These are phyloP conservation scores for Globisporangium polare DNA, from an alignment of 352 stramenopile genomes.

Conservation along the genomic window DNA sequence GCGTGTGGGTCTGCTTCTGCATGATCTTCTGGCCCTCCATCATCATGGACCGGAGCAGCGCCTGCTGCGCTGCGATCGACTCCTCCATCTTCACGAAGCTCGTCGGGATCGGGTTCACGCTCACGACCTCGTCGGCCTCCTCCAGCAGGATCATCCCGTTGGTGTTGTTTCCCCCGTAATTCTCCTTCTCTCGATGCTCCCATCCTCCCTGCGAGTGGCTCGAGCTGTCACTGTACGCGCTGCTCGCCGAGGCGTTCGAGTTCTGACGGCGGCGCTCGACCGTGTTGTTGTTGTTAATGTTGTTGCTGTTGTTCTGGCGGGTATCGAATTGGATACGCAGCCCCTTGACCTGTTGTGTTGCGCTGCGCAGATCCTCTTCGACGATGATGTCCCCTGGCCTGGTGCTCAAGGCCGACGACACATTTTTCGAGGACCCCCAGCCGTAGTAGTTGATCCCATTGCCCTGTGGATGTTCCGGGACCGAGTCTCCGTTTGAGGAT, in stretches of 20 bases:
- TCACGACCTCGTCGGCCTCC: constrained; percentile 33
- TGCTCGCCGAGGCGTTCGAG: constrained; percentile 36
- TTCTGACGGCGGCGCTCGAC: constrained; percentile 37
- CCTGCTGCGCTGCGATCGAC: constrained; percentile 70
- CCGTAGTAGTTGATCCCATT: constrained; percentile 40
- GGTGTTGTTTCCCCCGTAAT: background rate
- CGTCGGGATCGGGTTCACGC: constrained; percentile 50
- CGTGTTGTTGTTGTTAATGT: constrained; percentile 13
- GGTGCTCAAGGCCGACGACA: constrained; percentile 43
- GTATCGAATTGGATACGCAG: background rate
- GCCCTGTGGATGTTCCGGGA: constrained; percentile 24
- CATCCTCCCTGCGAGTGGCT: constrained; percentile 20
- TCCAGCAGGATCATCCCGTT: constrained; percentile 33
- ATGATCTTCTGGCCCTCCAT: constrained; percentile 78
- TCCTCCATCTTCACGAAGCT: constrained; percentile 77
- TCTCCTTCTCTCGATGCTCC: constrained; percentile 9
- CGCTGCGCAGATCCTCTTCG: constrained; percentile 25
- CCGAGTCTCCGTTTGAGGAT: constrained; percentile 32
- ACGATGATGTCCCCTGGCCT: constrained; percentile 23
- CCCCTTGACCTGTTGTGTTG: constrained; percentile 10
- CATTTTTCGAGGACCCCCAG: constrained; percentile 53
- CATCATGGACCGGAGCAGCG: constrained; percentile 67
- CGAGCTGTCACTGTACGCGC: constrained; percentile 31
- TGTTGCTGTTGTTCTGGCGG: background rate
- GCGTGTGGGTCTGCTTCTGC: constrained; percentile 16